A percentile compares a stretch with the other conserved stretches of the same genome.
phyloP scores from a whole-genome alignment of 1,284 basidiomycete genomes.

The Pyrrhoderma lamaoense region DNA sequence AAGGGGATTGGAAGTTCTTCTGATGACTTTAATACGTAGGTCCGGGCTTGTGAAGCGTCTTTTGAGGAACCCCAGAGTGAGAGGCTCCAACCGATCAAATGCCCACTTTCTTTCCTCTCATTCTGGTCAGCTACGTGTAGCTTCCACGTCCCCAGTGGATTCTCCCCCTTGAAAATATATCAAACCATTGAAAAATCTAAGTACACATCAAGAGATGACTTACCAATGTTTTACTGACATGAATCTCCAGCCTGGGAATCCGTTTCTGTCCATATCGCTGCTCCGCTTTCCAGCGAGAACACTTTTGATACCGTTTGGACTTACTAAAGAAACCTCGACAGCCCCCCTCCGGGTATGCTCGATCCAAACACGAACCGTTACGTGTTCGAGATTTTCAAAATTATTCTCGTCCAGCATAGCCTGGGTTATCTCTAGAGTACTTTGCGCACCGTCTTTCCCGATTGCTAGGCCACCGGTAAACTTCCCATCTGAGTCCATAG shows the following conservation, averaged over 20 bases:
- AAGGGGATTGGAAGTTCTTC: slow-evolving; percentile 38
- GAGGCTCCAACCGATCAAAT: slow-evolving; percentile 89
- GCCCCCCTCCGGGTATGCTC: slow-evolving; percentile 85
- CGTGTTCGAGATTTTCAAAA: slow-evolving; percentile 85
- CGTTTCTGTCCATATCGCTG: slow-evolving; percentile 61
- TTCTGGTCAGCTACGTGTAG: slow-evolving; percentile 78
- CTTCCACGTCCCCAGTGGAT: slow-evolving; percentile 90
- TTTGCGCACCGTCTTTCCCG: slow-evolving; percentile 56
- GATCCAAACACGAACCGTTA: slow-evolving; percentile 93
- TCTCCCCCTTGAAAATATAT: slow-evolving; percentile 66
- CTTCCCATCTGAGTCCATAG: slow-evolving; percentile 46
- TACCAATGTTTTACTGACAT: slow-evolving; percentile 99
- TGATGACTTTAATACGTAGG: slow-evolving; percentile 53
- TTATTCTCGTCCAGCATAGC: slow-evolving; percentile 70
- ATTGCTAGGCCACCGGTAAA: slow-evolving; percentile 66
- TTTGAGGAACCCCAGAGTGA: slow-evolving; percentile 89
- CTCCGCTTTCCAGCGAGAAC: slow-evolving; percentile 72
- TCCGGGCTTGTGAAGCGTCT: slow-evolving; percentile 61
- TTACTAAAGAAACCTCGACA: slow-evolving; percentile 86
- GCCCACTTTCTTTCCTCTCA: slow-evolving; percentile 53
- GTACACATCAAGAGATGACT: slow-evolving; percentile 27
- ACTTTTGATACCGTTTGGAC: slow-evolving; percentile 83
- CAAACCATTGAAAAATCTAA: neutral
- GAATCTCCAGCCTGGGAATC: slow-evolving; percentile 93
- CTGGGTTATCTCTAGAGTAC: slow-evolving; percentile 64